Base-by-base conservation (phyloP, 177 flowering plant genomes). In the Vitis hybrid region DNA sequence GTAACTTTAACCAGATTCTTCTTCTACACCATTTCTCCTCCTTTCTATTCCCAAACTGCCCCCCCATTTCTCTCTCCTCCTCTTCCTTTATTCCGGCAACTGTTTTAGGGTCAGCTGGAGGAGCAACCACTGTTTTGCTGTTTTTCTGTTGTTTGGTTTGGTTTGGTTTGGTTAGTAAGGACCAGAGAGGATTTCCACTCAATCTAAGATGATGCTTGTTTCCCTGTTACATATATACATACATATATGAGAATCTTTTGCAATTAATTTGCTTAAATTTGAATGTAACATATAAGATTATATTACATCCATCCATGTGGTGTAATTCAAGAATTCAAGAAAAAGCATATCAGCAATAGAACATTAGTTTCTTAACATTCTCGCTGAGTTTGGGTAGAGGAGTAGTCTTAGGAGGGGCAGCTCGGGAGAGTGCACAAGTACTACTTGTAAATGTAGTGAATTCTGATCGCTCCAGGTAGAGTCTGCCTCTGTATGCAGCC, bases 401-500 rank as follows among this genome's bases (percentile, higher is more conserved):
- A 1, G 81, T 71, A 9, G 89, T 79, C 71, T 83, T 83, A 16
- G 95, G 96, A 59, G 96, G 90, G 0, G 80, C 86, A 29, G 85
- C 79, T 68, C 97, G 80, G 1, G 89, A 86, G 12, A 86, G 45
- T 5, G 85, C 59, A 4, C 79, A 50, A 50, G 69, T 16, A 45
- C 56, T 72, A 51, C 72, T 76, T 2, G 59, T 26, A 12, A 53
- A 60, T 20, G 72, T 65, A 9, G 59, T 10, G 3, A 81, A 71
- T 50, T 85, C 94, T 2, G 88, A 83, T 7, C 82, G 81, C 50
- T 90, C 94, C n/a, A 94, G 84, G 80, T 95, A 95, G 18, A 95
- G 83, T 52, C 98, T 79, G 39, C 97, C 98, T 75, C 99, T 84
- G 65, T 90, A 93, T 13, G 98, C 99, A 49, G 99, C 99, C 34